phyloP scores from a whole-genome alignment of 495 filamentous ascomycete species.

The Penicillium coffeae region DNA sequence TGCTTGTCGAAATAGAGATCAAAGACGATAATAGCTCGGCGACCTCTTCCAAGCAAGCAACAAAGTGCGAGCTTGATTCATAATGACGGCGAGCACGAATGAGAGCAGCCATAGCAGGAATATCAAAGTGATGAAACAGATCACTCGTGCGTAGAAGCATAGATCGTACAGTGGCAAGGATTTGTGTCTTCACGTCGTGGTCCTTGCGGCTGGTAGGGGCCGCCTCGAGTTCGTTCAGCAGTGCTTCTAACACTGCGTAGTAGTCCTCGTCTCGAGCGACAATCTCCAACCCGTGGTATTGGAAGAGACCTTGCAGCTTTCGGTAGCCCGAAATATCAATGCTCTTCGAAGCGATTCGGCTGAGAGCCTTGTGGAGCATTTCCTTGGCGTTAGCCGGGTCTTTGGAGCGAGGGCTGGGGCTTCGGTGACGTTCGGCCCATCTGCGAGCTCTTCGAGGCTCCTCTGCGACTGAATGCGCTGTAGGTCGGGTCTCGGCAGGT shows the following conservation, averaged over 20 bases:
- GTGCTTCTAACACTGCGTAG: constrained; percentile 64
- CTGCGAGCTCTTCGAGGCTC: constrained; percentile 21
- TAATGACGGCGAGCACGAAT: constrained; percentile 59
- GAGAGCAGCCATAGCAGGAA: constrained; percentile 62
- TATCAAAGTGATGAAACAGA: constrained; percentile 61
- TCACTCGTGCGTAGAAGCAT: constrained; percentile 65
- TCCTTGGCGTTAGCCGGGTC: constrained; percentile 47
- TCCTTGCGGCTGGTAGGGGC: constrained; percentile 32
- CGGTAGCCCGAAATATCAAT: constrained; percentile 88
- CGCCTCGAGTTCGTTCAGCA: constrained; percentile 72
- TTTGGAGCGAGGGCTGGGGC: constrained; percentile 38
- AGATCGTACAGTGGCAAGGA: constrained; percentile 73
- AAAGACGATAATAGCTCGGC: constrained; percentile 49
- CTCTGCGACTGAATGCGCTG: constrained; percentile 8
- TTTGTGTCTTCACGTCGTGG: constrained; percentile 75
- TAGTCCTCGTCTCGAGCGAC: constrained; percentile 57
- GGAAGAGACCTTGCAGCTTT: constrained; percentile 76
- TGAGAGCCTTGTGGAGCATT: constrained; percentile 73
- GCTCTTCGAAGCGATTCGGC: constrained; percentile 62
- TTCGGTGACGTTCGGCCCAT: constrained; percentile 27
- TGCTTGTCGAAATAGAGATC: constrained; percentile 42
- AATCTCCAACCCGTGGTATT: constrained; percentile 55
- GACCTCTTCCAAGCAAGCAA: constrained; percentile 55
- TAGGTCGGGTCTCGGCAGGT: constrained; percentile 11
- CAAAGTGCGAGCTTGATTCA: constrained; percentile 51